Conservation (phyloP, 1,284 basidiomycete genomes). For the Sporisorium iseilematis-ciliati region DNA sequence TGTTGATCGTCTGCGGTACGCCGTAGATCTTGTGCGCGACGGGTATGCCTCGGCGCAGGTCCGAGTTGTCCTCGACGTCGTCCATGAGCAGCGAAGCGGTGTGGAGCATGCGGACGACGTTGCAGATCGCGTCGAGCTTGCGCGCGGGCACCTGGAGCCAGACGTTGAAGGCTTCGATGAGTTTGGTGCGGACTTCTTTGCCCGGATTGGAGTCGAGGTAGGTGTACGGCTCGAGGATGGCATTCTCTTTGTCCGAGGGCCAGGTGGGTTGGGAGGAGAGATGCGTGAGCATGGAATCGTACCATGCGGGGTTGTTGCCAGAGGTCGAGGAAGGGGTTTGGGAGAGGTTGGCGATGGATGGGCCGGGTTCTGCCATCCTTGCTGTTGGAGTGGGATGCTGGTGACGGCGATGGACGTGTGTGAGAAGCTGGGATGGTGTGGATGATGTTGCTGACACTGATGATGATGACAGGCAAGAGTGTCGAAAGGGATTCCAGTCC, state of each 20-base stretch:
- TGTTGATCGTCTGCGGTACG: conserved; percentile 95
- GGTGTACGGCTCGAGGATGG: conserved; percentile 82
- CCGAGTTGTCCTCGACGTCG: conserved; percentile 96
- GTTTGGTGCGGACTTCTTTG: conserved; percentile 88
- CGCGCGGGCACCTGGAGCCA: conserved; percentile 87
- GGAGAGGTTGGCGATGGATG: conserved; percentile 48
- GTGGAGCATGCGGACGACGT: conserved; percentile 92
- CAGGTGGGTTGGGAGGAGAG: conserved; percentile 67
- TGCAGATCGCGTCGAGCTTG: conserved; percentile 80
- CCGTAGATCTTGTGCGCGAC: conserved; percentile 97
- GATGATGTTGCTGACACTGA: not conserved
- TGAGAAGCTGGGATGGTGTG: not conserved
- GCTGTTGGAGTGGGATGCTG: not conserved
- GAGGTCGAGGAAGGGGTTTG: conserved; percentile 37
- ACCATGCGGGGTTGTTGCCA: conserved; percentile 56
- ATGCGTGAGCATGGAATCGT: conserved; percentile 64
- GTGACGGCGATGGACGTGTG: not conserved
- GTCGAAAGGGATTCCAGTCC: not conserved
- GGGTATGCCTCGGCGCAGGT: conserved; percentile 85
- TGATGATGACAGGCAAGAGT: not conserved
- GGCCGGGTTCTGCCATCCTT: conserved; percentile 26
- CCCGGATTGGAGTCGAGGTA: conserved; percentile 89
- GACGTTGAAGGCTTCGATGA: conserved; percentile 92
- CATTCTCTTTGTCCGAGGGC: conserved; percentile 69
- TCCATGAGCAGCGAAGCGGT: conserved; percentile 93